A percentile compares a stretch with the other conserved stretches of the same genome.
phyloP scores from a whole-genome alignment of 176 grass and related monocot species.

The Secale cereale region DNA sequence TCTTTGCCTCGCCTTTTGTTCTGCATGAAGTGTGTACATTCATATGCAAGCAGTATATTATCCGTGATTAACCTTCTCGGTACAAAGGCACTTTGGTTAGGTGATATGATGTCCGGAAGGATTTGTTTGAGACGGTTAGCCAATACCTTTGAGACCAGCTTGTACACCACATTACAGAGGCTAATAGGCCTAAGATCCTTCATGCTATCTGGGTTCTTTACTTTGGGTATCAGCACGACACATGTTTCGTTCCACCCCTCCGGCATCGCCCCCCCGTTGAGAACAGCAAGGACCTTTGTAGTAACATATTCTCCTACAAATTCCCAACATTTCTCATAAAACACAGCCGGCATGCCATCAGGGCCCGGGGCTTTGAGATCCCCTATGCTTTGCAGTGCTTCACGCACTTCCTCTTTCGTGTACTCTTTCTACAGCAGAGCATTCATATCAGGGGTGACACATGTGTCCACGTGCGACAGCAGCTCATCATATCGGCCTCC shows the following conservation, averaged over 20 bases:
- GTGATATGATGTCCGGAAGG: neutral
- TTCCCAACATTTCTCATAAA: neutral
- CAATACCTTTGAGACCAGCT: neutral
- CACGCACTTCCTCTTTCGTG: neutral
- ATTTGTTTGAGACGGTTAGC: neutral
- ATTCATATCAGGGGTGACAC: neutral
- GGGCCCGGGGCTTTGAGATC: neutral
- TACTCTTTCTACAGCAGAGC: fast-evolving
- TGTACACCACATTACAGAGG: neutral
- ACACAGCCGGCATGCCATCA: neutral
- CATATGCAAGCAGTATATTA: neutral
- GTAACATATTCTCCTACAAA: neutral
- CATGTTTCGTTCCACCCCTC: neutral
- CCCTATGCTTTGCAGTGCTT: neutral
- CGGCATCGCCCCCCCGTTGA: neutral
- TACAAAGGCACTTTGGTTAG: neutral
- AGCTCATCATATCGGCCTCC: neutral
- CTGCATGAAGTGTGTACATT: neutral
- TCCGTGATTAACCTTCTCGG: neutral
- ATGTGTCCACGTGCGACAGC: fast-evolving
- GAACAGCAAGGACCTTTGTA: neutral
- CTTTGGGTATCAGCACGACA: neutral
- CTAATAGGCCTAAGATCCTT: neutral
- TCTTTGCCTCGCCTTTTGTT: neutral
- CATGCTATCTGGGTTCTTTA: neutral